Percentiles rank a stretch among this genome's conserved stretches.
Evolutionary conservation across 192 early-diverging fungal genomes (phyloP).

Genomic region (Gryganskiella cystojenkinii): DNA sequence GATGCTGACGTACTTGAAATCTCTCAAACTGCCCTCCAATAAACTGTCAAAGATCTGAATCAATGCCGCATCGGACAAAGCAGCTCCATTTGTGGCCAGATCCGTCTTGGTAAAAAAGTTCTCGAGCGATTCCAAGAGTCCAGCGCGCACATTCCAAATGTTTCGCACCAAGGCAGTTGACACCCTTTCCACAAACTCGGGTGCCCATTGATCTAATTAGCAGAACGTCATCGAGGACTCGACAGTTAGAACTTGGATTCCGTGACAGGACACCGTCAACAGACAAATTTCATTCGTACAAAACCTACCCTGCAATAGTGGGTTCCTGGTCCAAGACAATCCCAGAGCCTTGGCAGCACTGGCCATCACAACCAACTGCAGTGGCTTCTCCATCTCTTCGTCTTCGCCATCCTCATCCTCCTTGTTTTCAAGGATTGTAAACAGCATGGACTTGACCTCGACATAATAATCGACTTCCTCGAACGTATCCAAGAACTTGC

Average conservation of each 20-base stretch:
- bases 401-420: conserved; percentile 68
- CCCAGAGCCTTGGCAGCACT: conserved; percentile 75
- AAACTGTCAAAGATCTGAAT: conserved; percentile 56
- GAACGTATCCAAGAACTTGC: conserved; percentile 67
- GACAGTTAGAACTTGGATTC: conserved; percentile 6
- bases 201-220: conserved; percentile 53
- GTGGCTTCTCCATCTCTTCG: conserved; percentile 67
- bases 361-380: conserved; percentile 71
- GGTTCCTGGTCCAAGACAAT: conserved; percentile 58
- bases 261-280: neutral
- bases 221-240: neutral
- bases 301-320: conserved; percentile 68
- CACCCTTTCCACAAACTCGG: conserved; percentile 56
- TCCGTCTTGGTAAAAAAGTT: conserved; percentile 60
- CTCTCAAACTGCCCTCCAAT: conserved; percentile 56
- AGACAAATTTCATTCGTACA: neutral
- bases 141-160: conserved; percentile 87
- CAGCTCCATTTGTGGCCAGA: neutral
- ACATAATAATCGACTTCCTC: conserved; percentile 63
- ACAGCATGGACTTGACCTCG: conserved; percentile 68
- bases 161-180: conserved; percentile 66
- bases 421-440: conserved; percentile 54
- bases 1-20: conserved; percentile 73
- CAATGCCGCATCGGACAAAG: conserved; percentile 31
- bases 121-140: conserved; percentile 74